A percentile compares a stretch with the other conserved stretches of the same genome.
These are phyloP conservation scores for Starmera pachycereana DNA, from an alignment of 805 yeast genomes.

Conservation along the genomic window DNA sequence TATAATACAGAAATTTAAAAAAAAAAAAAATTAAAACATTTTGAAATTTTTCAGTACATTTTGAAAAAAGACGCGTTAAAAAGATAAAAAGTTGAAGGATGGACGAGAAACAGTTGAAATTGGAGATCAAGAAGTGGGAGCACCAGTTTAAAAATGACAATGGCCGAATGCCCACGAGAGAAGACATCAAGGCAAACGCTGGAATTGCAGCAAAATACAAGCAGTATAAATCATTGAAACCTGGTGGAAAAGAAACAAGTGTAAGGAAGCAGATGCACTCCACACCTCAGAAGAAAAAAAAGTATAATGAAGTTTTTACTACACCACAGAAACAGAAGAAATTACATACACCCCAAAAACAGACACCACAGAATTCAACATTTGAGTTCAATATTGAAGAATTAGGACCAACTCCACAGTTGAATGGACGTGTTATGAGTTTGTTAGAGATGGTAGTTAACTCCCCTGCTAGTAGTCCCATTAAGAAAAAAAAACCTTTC, in stretches of 20 bases:
- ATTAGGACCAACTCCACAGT: slow-evolving; percentile 83
- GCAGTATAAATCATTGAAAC: slow-evolving; percentile 21
- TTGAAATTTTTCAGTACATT: too few species aligned
- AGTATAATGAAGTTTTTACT: background rate
- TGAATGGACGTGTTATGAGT: slow-evolving; percentile 66
- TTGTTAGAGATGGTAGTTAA: slow-evolving; percentile 40
- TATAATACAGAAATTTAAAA: too few species aligned
- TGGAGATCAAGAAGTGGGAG: slow-evolving; percentile 48
- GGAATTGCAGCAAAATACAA: slow-evolving; percentile 25
- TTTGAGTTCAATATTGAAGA: slow-evolving; percentile 19
- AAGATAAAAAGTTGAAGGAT: background rate
- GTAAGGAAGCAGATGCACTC: background rate
- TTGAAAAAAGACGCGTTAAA: background rate
- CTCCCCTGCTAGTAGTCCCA: too few species aligned
- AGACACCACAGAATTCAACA: slow-evolving; percentile 18
- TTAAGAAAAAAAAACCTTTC: too few species aligned
- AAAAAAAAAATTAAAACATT: too few species aligned
- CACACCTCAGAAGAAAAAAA: slow-evolving; percentile 1
- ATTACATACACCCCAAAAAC: slow-evolving; percentile 14
- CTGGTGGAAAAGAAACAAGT: slow-evolving; percentile 2
- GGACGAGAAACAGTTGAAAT: slow-evolving; percentile 21
- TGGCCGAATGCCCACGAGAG: slow-evolving; percentile 35
- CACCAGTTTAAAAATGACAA: slow-evolving; percentile 26
- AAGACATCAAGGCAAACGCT: slow-evolving; percentile 34
- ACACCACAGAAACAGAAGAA: slow-evolving; percentile 1